Percentiles rank a stretch among this genome's conserved stretches.
phyloP scores from a whole-genome alignment of 177 flowering plant species.

The Tripterygium wilfordii region DNA sequence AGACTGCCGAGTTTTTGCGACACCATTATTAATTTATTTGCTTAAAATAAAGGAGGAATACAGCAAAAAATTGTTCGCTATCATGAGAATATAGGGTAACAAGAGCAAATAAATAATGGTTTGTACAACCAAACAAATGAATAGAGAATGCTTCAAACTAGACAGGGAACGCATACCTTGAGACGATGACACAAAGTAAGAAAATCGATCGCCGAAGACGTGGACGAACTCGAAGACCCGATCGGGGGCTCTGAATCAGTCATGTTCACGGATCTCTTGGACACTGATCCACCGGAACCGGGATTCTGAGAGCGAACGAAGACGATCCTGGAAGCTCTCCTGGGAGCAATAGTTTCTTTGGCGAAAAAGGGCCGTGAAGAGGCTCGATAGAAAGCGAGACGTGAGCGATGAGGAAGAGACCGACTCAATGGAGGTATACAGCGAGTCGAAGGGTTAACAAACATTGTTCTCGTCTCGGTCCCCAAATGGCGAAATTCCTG shows the following conservation, averaged over 20 bases:
- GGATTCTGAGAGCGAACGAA: constrained; percentile 18
- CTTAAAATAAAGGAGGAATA: no score
- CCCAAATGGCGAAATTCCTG: no score
- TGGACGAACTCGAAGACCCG: constrained; percentile 21
- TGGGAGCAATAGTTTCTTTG: constrained; percentile 10
- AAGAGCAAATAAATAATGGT: no score
- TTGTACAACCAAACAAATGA: no score
- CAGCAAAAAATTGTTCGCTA: no score
- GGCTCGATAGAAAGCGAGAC: constrained; percentile 13
- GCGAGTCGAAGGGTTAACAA: constrained; percentile 18
- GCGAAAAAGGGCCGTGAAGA: constrained; percentile 12
- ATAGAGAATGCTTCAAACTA: no score
- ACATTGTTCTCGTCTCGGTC: no score
- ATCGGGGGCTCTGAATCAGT: constrained; percentile 10
- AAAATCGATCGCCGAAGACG: constrained; percentile 72
- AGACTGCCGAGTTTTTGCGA: no score
- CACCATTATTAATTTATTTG: no score
- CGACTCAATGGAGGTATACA: constrained; percentile 19
- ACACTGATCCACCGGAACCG: constrained; percentile 15
- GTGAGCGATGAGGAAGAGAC: constrained; percentile 6
- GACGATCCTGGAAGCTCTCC: constrained; percentile 15
- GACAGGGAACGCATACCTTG: no score
- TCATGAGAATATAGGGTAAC: no score
- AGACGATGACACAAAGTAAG: constrained; percentile 81
- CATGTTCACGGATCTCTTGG: constrained; percentile 12